A percentile compares a stretch with the other conserved stretches of the same genome.
These are phyloP conservation scores for Deuterostichococcus epilithicus DNA, from an alignment of 139 green algal genomes.

Conservation along the genomic window DNA sequence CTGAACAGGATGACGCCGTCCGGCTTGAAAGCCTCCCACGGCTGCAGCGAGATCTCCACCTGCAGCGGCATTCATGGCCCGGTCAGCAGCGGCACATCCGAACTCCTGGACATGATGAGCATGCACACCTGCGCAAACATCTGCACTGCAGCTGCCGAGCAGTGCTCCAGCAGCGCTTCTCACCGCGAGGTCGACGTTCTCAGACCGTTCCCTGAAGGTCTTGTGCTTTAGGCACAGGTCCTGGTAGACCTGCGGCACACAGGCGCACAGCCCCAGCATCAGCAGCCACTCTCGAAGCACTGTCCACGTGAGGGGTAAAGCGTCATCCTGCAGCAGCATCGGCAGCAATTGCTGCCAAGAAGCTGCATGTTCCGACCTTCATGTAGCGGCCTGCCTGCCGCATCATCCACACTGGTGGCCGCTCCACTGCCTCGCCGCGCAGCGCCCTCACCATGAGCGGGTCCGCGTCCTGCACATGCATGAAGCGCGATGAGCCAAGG, in stretches of 20 bases:
- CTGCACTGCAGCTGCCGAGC: background rate
- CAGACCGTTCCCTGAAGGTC: slow-evolving; percentile 87
- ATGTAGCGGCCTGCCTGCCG: slow-evolving; percentile 94
- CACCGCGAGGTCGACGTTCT: slow-evolving; percentile 85
- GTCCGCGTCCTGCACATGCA: slow-evolving; percentile 9
- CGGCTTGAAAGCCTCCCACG: slow-evolving; percentile 87
- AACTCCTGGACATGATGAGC: background rate
- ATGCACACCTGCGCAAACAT: background rate
- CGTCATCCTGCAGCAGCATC: background rate
- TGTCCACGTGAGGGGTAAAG: background rate
- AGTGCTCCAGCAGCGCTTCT: background rate
- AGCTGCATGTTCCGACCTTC: slow-evolving; percentile 53
- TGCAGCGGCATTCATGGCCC: slow-evolving; percentile 17
- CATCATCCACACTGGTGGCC: slow-evolving; percentile 98
- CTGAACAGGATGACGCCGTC: slow-evolving; percentile 95
- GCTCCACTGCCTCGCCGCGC: slow-evolving; percentile 72
- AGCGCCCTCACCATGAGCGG: slow-evolving; percentile 82
- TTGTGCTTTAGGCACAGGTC: slow-evolving; percentile 89
- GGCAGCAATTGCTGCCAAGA: background rate
- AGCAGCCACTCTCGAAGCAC: background rate
- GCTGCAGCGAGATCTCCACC: slow-evolving; percentile 90
- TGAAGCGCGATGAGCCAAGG: no score
- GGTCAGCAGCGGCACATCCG: background rate
- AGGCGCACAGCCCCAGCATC: background rate
- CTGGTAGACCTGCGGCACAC: slow-evolving; percentile 72